Evolutionary conservation across 1,139 yeast genomes (phyloP).

Genomic region (Geotrichum restrictum): DNA sequence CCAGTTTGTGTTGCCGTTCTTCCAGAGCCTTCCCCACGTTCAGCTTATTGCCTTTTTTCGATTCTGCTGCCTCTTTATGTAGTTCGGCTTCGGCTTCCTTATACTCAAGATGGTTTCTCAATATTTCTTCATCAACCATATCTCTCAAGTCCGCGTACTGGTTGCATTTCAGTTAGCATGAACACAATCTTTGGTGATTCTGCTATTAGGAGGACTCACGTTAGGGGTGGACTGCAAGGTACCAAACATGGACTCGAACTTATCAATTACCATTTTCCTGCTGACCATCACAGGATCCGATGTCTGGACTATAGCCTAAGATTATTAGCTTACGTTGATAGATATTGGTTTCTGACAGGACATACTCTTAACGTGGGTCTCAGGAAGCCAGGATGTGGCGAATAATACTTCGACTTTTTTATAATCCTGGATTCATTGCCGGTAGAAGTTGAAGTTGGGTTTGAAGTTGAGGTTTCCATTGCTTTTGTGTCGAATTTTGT

Average conservation of each 20-base stretch:
- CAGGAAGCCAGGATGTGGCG: neutral
- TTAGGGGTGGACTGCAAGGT: neutral
- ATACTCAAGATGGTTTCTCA: too few relatives aligned
- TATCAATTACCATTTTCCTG: neutral
- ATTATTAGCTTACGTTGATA: neutral
- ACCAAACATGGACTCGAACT: neutral
- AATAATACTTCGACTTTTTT: neutral
- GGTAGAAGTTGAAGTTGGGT: neutral
- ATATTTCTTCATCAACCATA: too few relatives aligned
- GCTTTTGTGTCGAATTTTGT: too few relatives aligned
- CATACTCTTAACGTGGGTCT: neutral
- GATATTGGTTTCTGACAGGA: too few relatives aligned
- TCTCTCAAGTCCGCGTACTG: too few relatives aligned
- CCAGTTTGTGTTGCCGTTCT: neutral
- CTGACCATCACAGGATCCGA: neutral
- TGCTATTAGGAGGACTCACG: neutral
- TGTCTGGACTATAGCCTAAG: constrained; percentile 1
- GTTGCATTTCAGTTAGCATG: neutral
- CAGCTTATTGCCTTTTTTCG: neutral
- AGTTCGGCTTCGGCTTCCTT: neutral
- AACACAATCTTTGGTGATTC: too few relatives aligned
- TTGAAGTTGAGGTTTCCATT: too few relatives aligned
- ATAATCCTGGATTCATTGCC: neutral
- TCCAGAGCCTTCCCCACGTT: neutral
- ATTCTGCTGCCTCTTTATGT: neutral